phyloP scores from a whole-genome alignment of 2,329 filamentous ascomycete species.

The Mycosphaerella sp. region DNA sequence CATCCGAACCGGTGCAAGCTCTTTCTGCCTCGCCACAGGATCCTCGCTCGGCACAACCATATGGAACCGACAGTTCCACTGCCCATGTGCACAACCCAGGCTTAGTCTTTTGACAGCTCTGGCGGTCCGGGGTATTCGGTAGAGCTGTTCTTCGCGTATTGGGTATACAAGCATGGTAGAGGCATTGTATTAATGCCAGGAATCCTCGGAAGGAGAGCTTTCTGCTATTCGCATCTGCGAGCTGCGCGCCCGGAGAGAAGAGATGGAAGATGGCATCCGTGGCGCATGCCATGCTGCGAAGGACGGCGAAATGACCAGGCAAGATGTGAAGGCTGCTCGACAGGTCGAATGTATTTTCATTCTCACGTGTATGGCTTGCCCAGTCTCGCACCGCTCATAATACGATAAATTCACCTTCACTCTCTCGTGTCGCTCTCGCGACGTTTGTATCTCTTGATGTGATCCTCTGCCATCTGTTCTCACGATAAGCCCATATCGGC shows the following conservation, averaged over 20 bases:
- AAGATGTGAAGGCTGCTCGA: neutral
- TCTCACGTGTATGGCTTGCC: too few species aligned
- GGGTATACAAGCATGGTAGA: neutral
- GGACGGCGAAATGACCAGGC: neutral
- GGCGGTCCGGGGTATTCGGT: neutral
- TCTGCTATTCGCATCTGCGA: too few species aligned
- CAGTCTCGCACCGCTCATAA: too few species aligned
- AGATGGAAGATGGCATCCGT: neutral
- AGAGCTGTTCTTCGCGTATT: neutral
- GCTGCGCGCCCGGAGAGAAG: too few species aligned
- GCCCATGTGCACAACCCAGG: neutral
- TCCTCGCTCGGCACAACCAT: slow-evolving; percentile 20
- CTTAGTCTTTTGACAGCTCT: neutral
- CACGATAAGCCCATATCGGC: too few species aligned
- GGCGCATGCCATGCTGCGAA: neutral
- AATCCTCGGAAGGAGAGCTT: too few species aligned
- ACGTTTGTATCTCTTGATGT: too few species aligned
- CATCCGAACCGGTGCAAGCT: slow-evolving; percentile 22
- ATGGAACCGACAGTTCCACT: neutral
- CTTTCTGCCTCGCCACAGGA: slow-evolving; percentile 19
- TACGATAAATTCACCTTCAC: too few species aligned
- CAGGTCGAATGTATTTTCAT: neutral
- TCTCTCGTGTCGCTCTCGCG: too few species aligned
- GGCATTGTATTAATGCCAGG: neutral
- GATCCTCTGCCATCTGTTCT: too few species aligned